Percentiles rank a stretch among this genome's conserved stretches.
Evolutionary conservation across 768 basidiomycete genomes (phyloP).

Genomic region (Agaricus blazei): DNA sequence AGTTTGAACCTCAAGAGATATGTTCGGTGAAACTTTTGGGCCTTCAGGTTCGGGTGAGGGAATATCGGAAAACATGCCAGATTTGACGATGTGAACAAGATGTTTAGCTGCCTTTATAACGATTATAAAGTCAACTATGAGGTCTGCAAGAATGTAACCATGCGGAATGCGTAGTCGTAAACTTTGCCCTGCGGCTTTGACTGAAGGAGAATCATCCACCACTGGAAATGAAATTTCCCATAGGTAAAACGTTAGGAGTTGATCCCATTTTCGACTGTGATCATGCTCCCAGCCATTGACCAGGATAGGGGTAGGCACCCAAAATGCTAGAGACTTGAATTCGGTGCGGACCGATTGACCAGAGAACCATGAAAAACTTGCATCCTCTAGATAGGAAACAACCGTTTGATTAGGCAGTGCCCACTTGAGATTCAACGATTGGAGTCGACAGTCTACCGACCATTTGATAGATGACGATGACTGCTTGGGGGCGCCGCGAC

Average conservation of each 20-base stretch:
- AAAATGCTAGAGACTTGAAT: conserved; percentile 42
- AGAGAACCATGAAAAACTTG: conserved; percentile 21
- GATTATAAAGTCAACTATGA: conserved; percentile 66
- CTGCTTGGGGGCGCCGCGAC: background rate
- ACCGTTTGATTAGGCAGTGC: conserved; percentile 44
- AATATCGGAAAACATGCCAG: conserved; percentile 47
- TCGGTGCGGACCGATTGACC: conserved; percentile 26
- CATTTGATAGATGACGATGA: background rate
- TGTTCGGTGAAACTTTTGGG: conserved; percentile 64
- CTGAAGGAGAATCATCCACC: conserved; percentile 25
- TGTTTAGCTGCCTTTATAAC: conserved; percentile 73
- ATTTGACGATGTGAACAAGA: conserved; percentile 48
- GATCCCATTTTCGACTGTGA: conserved; percentile 59
- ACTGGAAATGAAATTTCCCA: conserved; percentile 38
- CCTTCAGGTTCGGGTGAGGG: conserved; percentile 65
- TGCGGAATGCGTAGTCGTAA: conserved; percentile 76
- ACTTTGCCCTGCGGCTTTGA: conserved; percentile 57
- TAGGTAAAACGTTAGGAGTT: conserved; percentile 55
- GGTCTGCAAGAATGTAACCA: conserved; percentile 68
- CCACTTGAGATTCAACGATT: conserved; percentile 42
- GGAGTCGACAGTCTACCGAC: conserved; percentile 11
- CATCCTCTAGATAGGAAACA: conserved; percentile 37
- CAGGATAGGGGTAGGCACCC: conserved; percentile 47
- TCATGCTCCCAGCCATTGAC: conserved; percentile 29
- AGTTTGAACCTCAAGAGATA: conserved; percentile 53